phyloP scores from a whole-genome alignment of 139 green algal genomes.

The Tetradesmus lagerheimii region DNA sequence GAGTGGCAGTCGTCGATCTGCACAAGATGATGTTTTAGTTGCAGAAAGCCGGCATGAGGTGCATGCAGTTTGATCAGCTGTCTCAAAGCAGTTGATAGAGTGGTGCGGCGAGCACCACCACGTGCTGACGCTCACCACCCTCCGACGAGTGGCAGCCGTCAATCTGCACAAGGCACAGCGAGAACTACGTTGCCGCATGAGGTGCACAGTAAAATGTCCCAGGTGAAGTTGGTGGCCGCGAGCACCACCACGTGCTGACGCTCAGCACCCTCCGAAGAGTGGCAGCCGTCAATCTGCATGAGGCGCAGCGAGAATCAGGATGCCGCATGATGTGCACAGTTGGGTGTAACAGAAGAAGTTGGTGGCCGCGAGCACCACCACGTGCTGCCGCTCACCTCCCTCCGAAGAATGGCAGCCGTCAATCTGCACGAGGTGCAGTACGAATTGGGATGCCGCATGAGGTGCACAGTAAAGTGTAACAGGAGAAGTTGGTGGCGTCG shows the following conservation, averaged over 20 bases:
- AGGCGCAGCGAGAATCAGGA: neutral
- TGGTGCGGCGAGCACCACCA: conserved; percentile 98
- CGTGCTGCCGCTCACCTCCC: conserved; percentile 63
- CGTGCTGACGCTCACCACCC: conserved; percentile 63
- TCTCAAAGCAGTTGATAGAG: too few species aligned
- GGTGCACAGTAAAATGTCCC: too few species aligned
- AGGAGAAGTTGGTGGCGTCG: conserved; percentile 96
- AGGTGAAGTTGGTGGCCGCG: conserved; percentile 97
- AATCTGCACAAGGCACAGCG: conserved; percentile 59
- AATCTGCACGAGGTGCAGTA: conserved; percentile 52
- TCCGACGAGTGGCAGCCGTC: conserved; percentile 59
- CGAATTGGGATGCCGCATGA: too few species aligned
- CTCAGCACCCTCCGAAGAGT: conserved; percentile 45
- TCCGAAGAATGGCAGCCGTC: conserved; percentile 59
- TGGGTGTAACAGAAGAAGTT: conserved; percentile 99
- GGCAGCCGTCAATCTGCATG: conserved; percentile 65
- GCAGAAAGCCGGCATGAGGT: too few species aligned
- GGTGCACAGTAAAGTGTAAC: too few species aligned
- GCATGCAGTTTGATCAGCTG: too few species aligned
- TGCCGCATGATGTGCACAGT: too few species aligned
- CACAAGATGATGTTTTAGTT: too few species aligned
- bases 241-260: conserved; percentile 93
- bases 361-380: conserved; percentile 97
- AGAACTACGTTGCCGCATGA: too few species aligned
- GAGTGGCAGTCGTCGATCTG: conserved; percentile 67